phyloP scores from a whole-genome alignment of 306 rosid species.

The Rosa multiflora region DNA sequence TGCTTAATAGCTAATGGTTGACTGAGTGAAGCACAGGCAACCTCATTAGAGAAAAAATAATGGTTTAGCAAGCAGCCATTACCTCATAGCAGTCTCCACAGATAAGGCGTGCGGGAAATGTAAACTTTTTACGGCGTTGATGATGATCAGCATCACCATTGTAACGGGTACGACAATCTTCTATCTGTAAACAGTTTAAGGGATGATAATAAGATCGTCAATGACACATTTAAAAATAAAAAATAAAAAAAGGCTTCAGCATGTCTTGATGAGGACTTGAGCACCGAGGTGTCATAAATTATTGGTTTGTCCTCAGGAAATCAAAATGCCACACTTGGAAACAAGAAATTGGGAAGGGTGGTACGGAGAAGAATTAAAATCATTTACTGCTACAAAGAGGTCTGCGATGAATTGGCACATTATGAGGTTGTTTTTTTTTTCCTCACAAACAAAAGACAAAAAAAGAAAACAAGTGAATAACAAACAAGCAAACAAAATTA shows the following conservation, averaged over 20 bases:
- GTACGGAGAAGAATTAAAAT: background rate
- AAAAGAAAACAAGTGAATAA: background rate
- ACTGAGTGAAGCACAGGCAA: background rate
- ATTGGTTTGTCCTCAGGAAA: background rate
- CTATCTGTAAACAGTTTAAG: constrained; percentile 59
- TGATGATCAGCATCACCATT: constrained; percentile 97
- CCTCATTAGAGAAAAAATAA: background rate
- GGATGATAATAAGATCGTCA: constrained; percentile 15
- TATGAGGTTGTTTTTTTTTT: background rate
- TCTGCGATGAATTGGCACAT: background rate
- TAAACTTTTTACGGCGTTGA: constrained; percentile 83
- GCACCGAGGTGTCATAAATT: background rate
- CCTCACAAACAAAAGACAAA: background rate
- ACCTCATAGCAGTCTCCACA: constrained; percentile 99
- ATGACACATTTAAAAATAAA: background rate
- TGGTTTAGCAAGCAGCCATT: constrained; percentile 8
- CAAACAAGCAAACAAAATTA: background rate
- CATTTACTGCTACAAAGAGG: background rate
- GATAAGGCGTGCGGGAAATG: constrained; percentile 92
- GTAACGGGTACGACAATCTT: constrained; percentile 94
- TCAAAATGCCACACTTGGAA: background rate
- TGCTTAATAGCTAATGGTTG: background rate
- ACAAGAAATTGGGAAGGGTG: background rate
- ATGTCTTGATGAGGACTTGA: background rate
- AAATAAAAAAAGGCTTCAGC: too few species aligned